These are phyloP conservation scores for Jacaranda mimosifolia DNA, from an alignment of 257 asterid genomes.

Conservation along the genomic window DNA sequence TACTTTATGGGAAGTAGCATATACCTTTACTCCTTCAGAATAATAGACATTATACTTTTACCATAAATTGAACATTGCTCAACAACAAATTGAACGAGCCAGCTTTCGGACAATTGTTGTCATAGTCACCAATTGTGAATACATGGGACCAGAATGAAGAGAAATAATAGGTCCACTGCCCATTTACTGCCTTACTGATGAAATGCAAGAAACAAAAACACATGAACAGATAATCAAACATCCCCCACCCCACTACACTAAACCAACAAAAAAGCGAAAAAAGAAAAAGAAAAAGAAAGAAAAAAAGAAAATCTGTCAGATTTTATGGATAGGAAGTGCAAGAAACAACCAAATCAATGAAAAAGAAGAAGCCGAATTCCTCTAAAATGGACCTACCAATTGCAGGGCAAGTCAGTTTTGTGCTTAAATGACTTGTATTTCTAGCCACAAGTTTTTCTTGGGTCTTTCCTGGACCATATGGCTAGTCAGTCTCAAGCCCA, in stretches of 20 bases:
- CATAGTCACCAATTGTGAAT: neutral
- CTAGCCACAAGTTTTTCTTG: conserved; percentile 35
- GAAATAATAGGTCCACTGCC: conserved; percentile 12
- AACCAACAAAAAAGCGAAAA: neutral
- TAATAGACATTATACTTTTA: neutral
- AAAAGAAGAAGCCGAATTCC: conserved; percentile 35
- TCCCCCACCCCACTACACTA: neutral
- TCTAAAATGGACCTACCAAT: conserved; percentile 41
- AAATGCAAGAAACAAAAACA: conserved; percentile 27
- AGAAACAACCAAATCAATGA: conserved; percentile 24
- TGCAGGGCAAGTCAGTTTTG: conserved; percentile 18
- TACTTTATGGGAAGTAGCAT: neutral
- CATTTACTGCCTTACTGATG: conserved; percentile 1
- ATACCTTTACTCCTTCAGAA: neutral
- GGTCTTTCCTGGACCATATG: conserved; percentile 38
- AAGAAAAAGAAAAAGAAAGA: neutral
- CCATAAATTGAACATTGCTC: neutral
- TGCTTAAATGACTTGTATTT: conserved; percentile 29
- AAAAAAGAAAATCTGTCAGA: conserved; percentile 31
- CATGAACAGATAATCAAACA: conserved; percentile 32
- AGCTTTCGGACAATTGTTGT: conserved; percentile 10
- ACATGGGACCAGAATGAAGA: conserved; percentile 4
- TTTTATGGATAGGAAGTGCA: conserved; percentile 43
- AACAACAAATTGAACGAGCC: neutral
- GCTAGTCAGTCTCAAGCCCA: conserved; percentile 42